Evolutionary conservation across 176 grass and related monocot species (phyloP), one percentile per base, ranked within the genome.

Genomic region (Avena atlantica): DNA sequence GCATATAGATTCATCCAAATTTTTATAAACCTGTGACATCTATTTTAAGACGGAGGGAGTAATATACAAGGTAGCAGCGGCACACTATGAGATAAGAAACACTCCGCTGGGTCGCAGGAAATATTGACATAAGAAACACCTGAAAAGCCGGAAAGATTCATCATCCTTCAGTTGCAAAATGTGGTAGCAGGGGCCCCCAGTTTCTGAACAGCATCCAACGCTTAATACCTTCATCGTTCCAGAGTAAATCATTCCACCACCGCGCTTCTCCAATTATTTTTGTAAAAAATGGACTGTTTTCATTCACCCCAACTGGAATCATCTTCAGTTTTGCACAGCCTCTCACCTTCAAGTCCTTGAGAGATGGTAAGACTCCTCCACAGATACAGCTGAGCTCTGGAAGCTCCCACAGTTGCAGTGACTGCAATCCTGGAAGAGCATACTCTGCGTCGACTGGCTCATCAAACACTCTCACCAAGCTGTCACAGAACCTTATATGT

Each of bases 281-380:
- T 44, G 42, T 67, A 0, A 87, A 20, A 67, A 88, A 65, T 2
- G 89, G 69, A 60, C 24, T 88, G 2, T 84, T 85, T 79, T 88
- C 75, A 88, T 75, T 84, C 15, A 91, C 58, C 1, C 89, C 68
- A 56, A 88, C 40, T 1, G 89, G 89, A 47, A 91, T 80, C 52
- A 40, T 81, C 50, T 5, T 79, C 81, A 91, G 75, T 7, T 78
- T 65, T 14, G 9, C n/a, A 56, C 84, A 90, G 37, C 74, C 66
- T 83, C 52, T 79, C 44, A 90, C 84, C 85, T 90, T 78, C 17
- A 90, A 15, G 16, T 83, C 66, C 84, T 87, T 90, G 8, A 87
- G 72, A 13, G 25, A 88, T 19, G 86, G 86, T 81, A 91, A 13
- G 11, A 81, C 59, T 68, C 86, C 86, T 29, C 36, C 69, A 70